Evolutionary conservation across 768 basidiomycete species (phyloP).

Genomic region (Coprinopsis cinerea): DNA sequence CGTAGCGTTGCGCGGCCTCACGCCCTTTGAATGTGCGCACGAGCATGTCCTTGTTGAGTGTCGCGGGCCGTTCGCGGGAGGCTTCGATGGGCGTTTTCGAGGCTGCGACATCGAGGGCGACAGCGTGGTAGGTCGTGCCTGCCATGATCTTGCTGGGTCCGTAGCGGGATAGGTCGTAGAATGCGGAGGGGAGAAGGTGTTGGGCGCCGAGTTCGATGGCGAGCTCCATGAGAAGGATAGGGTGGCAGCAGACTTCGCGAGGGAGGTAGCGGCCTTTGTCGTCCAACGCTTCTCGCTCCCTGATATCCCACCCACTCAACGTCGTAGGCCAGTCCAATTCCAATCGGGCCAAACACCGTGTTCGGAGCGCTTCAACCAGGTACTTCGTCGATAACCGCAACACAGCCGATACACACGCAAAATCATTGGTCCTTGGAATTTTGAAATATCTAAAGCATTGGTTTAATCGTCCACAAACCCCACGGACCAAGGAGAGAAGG

Average conservation of each 20-base stretch:
- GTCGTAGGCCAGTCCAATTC: constrained; percentile 62
- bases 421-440: constrained; percentile 44
- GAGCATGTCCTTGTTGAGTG: constrained; percentile 7
- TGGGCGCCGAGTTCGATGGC: constrained; percentile 57
- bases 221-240: constrained; percentile 64
- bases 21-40: constrained; percentile 51
- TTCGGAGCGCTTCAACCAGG: constrained; percentile 60
- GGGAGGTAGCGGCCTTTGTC: constrained; percentile 49
- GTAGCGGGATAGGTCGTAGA: constrained; percentile 72
- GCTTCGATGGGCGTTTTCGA: neutral
- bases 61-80: neutral
- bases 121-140: constrained; percentile 37
- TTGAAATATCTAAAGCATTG: constrained; percentile 48
- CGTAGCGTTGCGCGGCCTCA: constrained; percentile 55
- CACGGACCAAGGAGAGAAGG: neutral
- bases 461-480: neutral
- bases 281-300: constrained; percentile 54
- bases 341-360: constrained; percentile 55
- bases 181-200: constrained; percentile 58
- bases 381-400: constrained; percentile 74
- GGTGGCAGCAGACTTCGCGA: constrained; percentile 55
- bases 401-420: constrained; percentile 54
- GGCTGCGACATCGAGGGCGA: constrained; percentile 21
- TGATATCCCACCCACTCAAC: constrained; percentile 60
- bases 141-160: constrained; percentile 62